Conservation (phyloP, 306 rosid species). For the Amphicarpaea edgeworthii region DNA sequence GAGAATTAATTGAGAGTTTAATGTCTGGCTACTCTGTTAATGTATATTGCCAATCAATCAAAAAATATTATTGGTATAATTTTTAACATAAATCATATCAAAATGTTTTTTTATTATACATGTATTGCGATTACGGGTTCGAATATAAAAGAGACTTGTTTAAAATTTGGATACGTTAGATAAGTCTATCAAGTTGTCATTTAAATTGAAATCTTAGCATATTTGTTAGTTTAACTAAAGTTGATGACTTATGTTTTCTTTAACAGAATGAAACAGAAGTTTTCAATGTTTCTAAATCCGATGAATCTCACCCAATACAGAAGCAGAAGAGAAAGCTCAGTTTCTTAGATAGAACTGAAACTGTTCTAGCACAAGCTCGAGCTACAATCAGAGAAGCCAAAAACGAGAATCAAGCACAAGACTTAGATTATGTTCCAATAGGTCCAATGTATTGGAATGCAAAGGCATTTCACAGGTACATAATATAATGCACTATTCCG, state of each 20-base stretch:
- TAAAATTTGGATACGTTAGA: too few relatives aligned
- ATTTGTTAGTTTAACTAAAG: constrained; percentile 22
- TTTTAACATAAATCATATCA: too few relatives aligned
- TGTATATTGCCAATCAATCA: too few relatives aligned
- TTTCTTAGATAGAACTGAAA: constrained; percentile 57
- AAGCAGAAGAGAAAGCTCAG: constrained; percentile 46
- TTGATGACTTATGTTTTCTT: not conserved
- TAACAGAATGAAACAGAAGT: constrained; percentile 51
- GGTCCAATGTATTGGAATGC: constrained; percentile 89
- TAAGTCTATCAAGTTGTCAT: not conserved
- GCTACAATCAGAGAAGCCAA: constrained; percentile 73
- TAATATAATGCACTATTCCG: not conserved
- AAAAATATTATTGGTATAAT: too few relatives aligned
- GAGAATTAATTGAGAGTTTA: too few relatives aligned
- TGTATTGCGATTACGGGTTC: too few relatives aligned
- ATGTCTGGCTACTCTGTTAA: too few relatives aligned
- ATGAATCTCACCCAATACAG: constrained; percentile 25
- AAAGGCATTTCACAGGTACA: constrained; percentile 82
- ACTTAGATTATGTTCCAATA: constrained; percentile 65
- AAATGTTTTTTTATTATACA: too few relatives aligned
- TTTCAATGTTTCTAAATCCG: constrained; percentile 32
- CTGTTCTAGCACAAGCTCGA: constrained; percentile 63
- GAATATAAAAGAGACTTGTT: too few relatives aligned
- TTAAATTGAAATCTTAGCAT: constrained; percentile 1
- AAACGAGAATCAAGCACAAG: constrained; percentile 54